Percentiles rank a stretch among this genome's conserved stretches.
These are phyloP conservation scores for Tricholoma hemisulphureum DNA, from an alignment of 768 basidiomycete genomes.

Conservation along the genomic window DNA sequence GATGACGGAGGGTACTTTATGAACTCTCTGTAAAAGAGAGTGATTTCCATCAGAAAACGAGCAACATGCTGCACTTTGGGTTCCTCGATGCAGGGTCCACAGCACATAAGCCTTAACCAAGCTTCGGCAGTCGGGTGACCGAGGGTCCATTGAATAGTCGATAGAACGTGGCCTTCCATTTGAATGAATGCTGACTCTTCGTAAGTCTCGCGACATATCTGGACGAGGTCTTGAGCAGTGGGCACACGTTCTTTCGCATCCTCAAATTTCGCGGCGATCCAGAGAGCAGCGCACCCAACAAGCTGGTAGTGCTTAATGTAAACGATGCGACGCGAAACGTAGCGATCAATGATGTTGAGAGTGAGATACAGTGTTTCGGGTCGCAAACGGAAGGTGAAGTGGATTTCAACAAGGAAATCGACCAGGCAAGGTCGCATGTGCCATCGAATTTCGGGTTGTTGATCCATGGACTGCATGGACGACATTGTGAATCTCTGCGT, in stretches of 20 bases:
- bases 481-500: slow-evolving; percentile 74
- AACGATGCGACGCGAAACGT: slow-evolving; percentile 96
- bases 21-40: slow-evolving; percentile 96
- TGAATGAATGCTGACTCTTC: slow-evolving; percentile 98
- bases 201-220: slow-evolving; percentile 95
- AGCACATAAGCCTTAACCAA: slow-evolving; percentile 87
- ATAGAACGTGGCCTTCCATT: slow-evolving; percentile 97
- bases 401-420: slow-evolving; percentile 98
- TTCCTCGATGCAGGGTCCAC: slow-evolving; percentile 75
- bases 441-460: slow-evolving; percentile 98
- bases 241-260: slow-evolving; percentile 99
- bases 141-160: slow-evolving; percentile 94
- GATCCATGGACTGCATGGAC: slow-evolving; percentile 95
- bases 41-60: slow-evolving; percentile 98
- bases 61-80: slow-evolving; percentile 92
- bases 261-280: slow-evolving; percentile 99
- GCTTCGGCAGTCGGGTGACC: slow-evolving; percentile 98
- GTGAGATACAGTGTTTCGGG: slow-evolving; percentile 99
- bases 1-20: slow-evolving; percentile 81
- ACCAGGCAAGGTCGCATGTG: slow-evolving; percentile 99
- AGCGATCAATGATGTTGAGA: slow-evolving; percentile 98
- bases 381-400: slow-evolving; percentile 95
- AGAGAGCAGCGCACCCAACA: slow-evolving; percentile 95
- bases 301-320: slow-evolving; percentile 99
- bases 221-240: slow-evolving; percentile 88